Conservation (phyloP, 108 stramenopile species). For the Cyclotella kingstonii region DNA sequence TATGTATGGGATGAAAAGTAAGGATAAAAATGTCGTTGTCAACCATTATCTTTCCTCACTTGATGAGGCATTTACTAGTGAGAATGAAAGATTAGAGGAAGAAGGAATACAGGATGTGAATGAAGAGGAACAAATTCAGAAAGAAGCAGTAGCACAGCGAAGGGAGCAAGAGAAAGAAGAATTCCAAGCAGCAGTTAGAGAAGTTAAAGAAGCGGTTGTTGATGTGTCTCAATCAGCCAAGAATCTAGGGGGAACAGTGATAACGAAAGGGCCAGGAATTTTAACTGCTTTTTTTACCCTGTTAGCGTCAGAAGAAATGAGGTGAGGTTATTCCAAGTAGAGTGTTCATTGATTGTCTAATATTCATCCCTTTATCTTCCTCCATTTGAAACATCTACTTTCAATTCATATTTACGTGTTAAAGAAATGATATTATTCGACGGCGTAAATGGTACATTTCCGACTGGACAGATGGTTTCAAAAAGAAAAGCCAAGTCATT, state of each 20-base stretch:
- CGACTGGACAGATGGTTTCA: slow-evolving; percentile 78
- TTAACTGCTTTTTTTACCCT: slow-evolving; percentile 20
- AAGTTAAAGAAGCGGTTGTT: slow-evolving; percentile 45
- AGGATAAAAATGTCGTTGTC: too few species aligned
- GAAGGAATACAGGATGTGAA: slow-evolving; percentile 14
- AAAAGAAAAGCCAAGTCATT: slow-evolving; percentile 65
- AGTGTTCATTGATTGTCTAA: too few species aligned
- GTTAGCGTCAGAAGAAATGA: slow-evolving; percentile 20
- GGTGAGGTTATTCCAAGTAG: slow-evolving; percentile 38
- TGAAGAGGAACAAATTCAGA: slow-evolving; percentile 11
- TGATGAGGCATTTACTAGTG: neutral
- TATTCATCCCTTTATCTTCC: too few species aligned
- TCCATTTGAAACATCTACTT: too few species aligned
- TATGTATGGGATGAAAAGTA: too few species aligned
- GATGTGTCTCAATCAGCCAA: slow-evolving; percentile 36
- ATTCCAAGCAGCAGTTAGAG: slow-evolving; percentile 40
- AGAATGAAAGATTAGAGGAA: slow-evolving; percentile 22
- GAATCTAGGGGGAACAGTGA: slow-evolving; percentile 28
- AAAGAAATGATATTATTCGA: slow-evolving; percentile 55
- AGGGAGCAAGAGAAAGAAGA: slow-evolving; percentile 43
- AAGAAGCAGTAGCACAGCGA: slow-evolving; percentile 25
- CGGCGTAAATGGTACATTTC: slow-evolving; percentile 56
- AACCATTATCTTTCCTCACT: too few species aligned
- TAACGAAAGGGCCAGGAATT: slow-evolving; percentile 31
- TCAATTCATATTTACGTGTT: too few species aligned